Evolutionary conservation across 768 basidiomycete genomes (phyloP), one percentile per base, ranked within the genome.

Genomic region (Rhizopogon roseolus): DNA sequence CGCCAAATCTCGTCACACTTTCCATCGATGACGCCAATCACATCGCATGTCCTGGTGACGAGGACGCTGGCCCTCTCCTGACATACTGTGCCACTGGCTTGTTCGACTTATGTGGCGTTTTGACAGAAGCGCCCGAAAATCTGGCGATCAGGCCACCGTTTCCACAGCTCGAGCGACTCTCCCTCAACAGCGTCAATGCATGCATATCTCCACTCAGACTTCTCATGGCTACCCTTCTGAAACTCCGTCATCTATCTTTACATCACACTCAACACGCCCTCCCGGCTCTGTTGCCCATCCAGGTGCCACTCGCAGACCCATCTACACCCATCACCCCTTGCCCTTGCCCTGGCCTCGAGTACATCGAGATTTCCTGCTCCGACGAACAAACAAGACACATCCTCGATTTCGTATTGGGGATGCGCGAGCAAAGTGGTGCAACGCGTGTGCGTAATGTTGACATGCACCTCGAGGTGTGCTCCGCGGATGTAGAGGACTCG

Each of bases 21-120:
- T 60, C 62, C 1, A 61, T 85, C 5, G 75, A 78, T 53, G 79
- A 83, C 56, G 70, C 71, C 8, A 73, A 68, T 4, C 71, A 79
- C 56, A 71, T 75, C 16, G 72, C 66, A 25, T 71, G 70, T 50
- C 65, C 70, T 14, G 68, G 69, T n/a, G 71, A 71, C 8, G 62
- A 75, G 44, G 74, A 81, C 54, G 74, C 70, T 1, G 64, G 68
- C 25, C 64, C 63, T 48, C 61, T 82, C 22, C 62, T 76, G 17
- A 45, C 52, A 7, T 59, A 51, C 51, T 56, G 54, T 32, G 49
- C 49, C 61, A 64, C 45, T 74, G 72, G 62, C 57, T 49, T 57
- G 72, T 38, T 56, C 43, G 38, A 49, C 29, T 13, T 36, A 8
- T 43, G 34, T 1, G 41, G 37, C 25, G 9, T 37, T 22, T 17